Base-by-base conservation (phyloP, 2,329 filamentous ascomycete genomes). In the Tolypocladium sp. region DNA sequence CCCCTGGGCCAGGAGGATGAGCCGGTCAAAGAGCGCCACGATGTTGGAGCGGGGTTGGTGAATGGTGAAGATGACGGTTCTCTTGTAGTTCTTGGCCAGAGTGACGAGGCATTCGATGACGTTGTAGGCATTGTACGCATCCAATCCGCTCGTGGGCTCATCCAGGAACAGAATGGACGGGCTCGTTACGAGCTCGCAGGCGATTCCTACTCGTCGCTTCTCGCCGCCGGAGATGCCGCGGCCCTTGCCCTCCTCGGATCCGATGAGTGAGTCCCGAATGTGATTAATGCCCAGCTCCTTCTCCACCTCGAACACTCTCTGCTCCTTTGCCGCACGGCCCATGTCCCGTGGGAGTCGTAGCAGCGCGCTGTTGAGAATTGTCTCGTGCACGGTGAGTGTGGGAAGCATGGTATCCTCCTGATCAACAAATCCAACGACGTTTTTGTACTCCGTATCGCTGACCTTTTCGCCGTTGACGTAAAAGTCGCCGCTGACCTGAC, bases 21-120 rank as follows among this genome's bases (percentile, higher is more conserved):
- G 81, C 59, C 93, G 87, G 71, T 99, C 94, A 70, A 99, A 99
- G 3, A 99, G 82, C 12, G 94, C 94, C 27, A 97, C 94, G 68
- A 99, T 99, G 73, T 99, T 99, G 13, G 94, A 99, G 65, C 95
- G 86, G 42, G 94, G 94, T 69, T 99, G 94, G 72, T 99, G 94
- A 63, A 99, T 99, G 17, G 94, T 99, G 76, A 99, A 97, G 62
- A 99, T 89, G 58, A 99, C 92, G 1, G 95, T 99, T 61, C 95
- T 85, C 76, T 97, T 95, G 77, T 97, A 99, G 49, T 87, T 94
- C 78, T 96, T 97, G 57, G 95, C 94, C 52, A 99, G 77, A 1
- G 89, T 96, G 44, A 97, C 93, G 12, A 99, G 82, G 68, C 92
- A 97, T 72, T 99, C 94, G 33, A 99, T 86, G 44, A 99, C 94